These are phyloP conservation scores for Astragalus membranaceus DNA, from an alignment of 306 rosid species.

Conservation along the genomic window DNA sequence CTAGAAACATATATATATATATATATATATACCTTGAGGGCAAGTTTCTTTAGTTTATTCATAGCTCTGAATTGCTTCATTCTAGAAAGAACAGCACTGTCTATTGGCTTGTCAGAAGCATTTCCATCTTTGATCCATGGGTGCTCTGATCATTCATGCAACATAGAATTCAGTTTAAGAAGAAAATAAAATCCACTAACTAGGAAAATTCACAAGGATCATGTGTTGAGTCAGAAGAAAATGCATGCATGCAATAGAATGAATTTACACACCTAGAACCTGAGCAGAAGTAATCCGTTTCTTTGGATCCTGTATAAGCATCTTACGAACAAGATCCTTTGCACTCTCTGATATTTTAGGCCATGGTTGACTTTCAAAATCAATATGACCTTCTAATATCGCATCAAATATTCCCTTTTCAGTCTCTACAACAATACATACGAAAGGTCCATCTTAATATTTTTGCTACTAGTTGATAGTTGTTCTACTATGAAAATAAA, in stretches of 20 bases:
- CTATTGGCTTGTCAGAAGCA: constrained; percentile 85
- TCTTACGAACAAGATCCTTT: constrained; percentile 75
- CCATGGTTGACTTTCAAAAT: constrained; percentile 80
- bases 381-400: constrained; percentile 73
- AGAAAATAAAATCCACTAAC: too few relatives aligned
- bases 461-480: too few relatives aligned
- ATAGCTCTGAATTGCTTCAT: constrained; percentile 96
- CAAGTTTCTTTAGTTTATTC: constrained; percentile 92
- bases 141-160: constrained; percentile 52
- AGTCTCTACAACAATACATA: constrained; percentile 58
- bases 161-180: constrained; percentile 21
- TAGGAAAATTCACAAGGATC: too few relatives aligned
- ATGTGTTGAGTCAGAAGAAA: too few relatives aligned
- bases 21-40: constrained; percentile 83
- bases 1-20: too few relatives aligned
- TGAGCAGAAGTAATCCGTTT: constrained; percentile 72
- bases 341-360: constrained; percentile 72
- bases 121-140: constrained; percentile 86
- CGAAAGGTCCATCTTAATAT: too few relatives aligned
- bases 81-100: constrained; percentile 88
- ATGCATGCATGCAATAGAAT: too few relatives aligned
- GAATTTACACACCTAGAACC: constrained; percentile 82
- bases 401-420: constrained; percentile 94
- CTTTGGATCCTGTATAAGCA: constrained; percentile 84
- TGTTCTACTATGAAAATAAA: too few relatives aligned